phyloP scores from a whole-genome alignment of 371 early-diverging fungal species.

The Mucor plumbeus region DNA sequence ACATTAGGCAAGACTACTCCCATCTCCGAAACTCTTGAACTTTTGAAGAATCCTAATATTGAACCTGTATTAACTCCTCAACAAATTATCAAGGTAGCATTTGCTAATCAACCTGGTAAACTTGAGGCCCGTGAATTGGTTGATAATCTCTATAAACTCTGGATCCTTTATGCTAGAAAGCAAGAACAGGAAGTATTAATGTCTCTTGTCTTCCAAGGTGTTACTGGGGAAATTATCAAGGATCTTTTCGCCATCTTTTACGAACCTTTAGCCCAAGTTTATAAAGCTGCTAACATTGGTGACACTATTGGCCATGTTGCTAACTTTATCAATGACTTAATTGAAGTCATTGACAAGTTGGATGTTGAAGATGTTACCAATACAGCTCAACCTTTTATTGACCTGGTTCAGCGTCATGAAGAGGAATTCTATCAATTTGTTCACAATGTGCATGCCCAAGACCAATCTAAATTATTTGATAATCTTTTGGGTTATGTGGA shows the following conservation, averaged over 20 bases:
- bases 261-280: conserved; percentile 67
- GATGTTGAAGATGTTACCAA: conserved; percentile 42
- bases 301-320: conserved; percentile 64
- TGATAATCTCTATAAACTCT: conserved; percentile 49
- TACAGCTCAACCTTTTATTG: conserved; percentile 49
- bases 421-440: conserved; percentile 65
- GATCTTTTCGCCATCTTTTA: conserved; percentile 71
- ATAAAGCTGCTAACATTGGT: conserved; percentile 70
- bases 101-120: conserved; percentile 30
- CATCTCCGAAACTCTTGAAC: conserved; percentile 36
- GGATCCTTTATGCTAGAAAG: conserved; percentile 55
- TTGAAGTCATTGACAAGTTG: conserved; percentile 56
- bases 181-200: conserved; percentile 64
- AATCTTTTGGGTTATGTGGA: conserved; percentile 46
- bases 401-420: conserved; percentile 60
- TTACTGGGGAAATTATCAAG: conserved; percentile 66
- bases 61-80: conserved; percentile 47
- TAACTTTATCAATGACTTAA: conserved; percentile 63
- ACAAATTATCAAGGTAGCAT: conserved; percentile 48
- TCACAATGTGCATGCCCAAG: conserved; percentile 63
- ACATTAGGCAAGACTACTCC: conserved; percentile 2
- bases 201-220: conserved; percentile 64
- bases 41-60: conserved; percentile 50
- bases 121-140: conserved; percentile 38
- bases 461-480: conserved; percentile 49